Conservation (phyloP, 768 basidiomycete genomes). For the Candolleomyces aberdarensis region DNA sequence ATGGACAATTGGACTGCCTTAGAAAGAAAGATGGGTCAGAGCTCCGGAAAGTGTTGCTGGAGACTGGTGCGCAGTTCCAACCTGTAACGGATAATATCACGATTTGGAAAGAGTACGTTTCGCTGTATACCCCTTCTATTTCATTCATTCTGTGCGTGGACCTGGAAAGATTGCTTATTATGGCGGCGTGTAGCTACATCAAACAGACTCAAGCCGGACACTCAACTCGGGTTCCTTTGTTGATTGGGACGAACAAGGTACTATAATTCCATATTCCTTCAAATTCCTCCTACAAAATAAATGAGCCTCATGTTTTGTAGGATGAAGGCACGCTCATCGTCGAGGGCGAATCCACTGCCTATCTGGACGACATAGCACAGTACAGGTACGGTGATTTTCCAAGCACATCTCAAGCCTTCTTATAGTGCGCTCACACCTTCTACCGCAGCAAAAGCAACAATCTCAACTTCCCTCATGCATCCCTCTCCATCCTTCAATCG, state of each 20-base stretch:
- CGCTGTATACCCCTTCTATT: neutral
- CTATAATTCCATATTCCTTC: neutral
- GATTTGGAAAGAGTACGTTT: conserved; percentile 29
- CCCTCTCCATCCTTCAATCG: conserved; percentile 18
- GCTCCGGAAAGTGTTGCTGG: conserved; percentile 20
- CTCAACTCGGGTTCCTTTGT: conserved; percentile 26
- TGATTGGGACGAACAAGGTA: conserved; percentile 31
- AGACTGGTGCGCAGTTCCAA: conserved; percentile 30
- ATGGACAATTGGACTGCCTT: conserved; percentile 26
- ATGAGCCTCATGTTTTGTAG: conserved; percentile 6
- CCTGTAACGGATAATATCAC: conserved; percentile 32
- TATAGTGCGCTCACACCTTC: neutral
- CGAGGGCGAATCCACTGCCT: conserved; percentile 31
- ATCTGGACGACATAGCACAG: conserved; percentile 24
- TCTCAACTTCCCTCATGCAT: conserved; percentile 29
- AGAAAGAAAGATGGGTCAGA: conserved; percentile 22
- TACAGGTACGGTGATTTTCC: conserved; percentile 18
- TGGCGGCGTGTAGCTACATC: conserved; percentile 18
- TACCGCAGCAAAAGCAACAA: conserved; percentile 27
- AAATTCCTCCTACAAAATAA: neutral
- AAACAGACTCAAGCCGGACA: conserved; percentile 26
- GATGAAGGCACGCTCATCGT: conserved; percentile 33
- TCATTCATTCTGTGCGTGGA: too few species aligned
- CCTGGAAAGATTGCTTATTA: too few species aligned
- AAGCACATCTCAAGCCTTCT: neutral